Percentiles rank a stretch among this genome's conserved stretches.
These are phyloP conservation scores for Trifolium dubium DNA, from an alignment of 306 rosid species.

Conservation along the genomic window DNA sequence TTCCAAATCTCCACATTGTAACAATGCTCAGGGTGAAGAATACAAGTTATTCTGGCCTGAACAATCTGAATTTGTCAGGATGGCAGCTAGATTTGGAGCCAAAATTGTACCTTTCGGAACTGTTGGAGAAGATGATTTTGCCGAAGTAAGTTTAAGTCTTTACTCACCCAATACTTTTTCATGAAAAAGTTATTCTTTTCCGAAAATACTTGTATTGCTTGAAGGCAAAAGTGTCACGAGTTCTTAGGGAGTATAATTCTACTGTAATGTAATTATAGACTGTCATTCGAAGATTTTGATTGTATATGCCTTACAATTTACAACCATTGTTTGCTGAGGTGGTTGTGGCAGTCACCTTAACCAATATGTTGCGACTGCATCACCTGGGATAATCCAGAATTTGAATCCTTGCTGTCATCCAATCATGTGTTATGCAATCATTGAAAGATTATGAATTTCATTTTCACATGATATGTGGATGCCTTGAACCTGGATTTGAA, in stretches of 20 bases:
- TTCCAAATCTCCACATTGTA: slow-evolving; percentile 29
- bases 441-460: neutral
- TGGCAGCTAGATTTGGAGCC: slow-evolving; percentile 96
- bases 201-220: slow-evolving; percentile 28
- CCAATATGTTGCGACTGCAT: neutral
- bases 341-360: neutral
- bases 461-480: neutral
- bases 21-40: slow-evolving; percentile 76
- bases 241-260: slow-evolving; percentile 26
- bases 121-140: slow-evolving; percentile 94
- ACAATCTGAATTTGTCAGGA: slow-evolving; percentile 88
- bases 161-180: slow-evolving; percentile 13
- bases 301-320: neutral
- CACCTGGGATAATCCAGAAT: neutral
- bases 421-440: neutral
- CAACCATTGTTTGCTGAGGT: neutral
- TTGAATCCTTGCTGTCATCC: neutral
- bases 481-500: slow-evolving; percentile 27
- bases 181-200: slow-evolving; percentile 3
- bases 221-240: neutral
- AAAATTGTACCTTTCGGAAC: slow-evolving; percentile 88
- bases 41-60: slow-evolving; percentile 95
- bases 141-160: slow-evolving; percentile 57
- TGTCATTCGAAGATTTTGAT: neutral
- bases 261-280: neutral